phyloP scores from a whole-genome alignment of 2,329 filamentous ascomycete genomes.

The Fusarium torulosum region DNA sequence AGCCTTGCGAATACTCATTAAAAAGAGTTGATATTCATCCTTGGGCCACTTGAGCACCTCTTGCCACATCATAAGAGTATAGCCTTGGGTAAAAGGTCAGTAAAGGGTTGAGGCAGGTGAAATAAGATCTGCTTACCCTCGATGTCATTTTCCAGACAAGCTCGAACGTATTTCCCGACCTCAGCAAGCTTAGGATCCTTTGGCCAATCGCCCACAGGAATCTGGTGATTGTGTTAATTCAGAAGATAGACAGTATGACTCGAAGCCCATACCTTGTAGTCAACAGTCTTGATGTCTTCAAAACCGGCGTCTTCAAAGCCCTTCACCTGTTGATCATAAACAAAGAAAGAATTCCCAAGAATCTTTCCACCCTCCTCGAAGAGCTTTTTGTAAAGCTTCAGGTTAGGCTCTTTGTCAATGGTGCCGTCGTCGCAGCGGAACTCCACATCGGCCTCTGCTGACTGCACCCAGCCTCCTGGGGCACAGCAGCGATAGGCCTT shows the following conservation, averaged over 20 bases:
- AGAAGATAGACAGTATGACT: accelerated
- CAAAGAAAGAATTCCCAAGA: neutral
- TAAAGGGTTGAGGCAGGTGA: accelerated
- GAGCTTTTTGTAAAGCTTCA: neutral
- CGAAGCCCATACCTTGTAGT: neutral
- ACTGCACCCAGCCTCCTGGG: conserved; percentile 28
- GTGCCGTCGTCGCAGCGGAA: conserved; percentile 25
- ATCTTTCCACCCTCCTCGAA: conserved; percentile 1
- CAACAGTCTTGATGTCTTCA: neutral
- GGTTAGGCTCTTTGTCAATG: neutral
- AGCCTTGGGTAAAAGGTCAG: neutral
- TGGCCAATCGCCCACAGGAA: conserved; percentile 30
- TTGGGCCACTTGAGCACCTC: conserved; percentile 25
- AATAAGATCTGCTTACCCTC: conserved; percentile 9
- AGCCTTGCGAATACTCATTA: conserved; percentile 14
- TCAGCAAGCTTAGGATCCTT: conserved; percentile 22
- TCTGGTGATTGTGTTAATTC: neutral
- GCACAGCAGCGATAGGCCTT: conserved; percentile 23
- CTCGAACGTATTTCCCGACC: conserved; percentile 19
- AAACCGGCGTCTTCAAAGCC: conserved; percentile 3
- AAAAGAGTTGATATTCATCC: conserved; percentile 31
- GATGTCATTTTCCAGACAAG: conserved; percentile 40
- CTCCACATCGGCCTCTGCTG: conserved; percentile 25
- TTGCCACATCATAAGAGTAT: conserved; percentile 25
- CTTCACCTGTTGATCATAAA: conserved; percentile 6